Evolutionary conservation across 495 filamentous ascomycete genomes (phyloP), one percentile per base, ranked within the genome.

Genomic region (Aspergillus affinis): DNA sequence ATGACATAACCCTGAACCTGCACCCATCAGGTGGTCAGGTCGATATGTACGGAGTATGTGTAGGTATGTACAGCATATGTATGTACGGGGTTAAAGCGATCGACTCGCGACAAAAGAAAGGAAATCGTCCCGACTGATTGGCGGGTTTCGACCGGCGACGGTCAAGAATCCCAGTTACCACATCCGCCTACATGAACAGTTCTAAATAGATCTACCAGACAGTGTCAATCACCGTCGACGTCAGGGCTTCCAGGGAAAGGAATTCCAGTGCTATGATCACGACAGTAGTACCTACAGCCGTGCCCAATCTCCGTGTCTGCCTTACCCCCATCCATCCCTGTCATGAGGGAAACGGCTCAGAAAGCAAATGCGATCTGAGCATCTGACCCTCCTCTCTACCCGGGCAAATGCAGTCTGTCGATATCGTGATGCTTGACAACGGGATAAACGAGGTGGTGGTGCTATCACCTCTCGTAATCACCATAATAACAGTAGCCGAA

Each of bases 301-400:
- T 45, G 51, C 51, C 51, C 58, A 60, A 55, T 48, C 44, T 15
- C 36, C n/a, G 17, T 60, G 45, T 44, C 26, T 55, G 58, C 58
- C 58, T 60, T 60, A 60, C 51, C 23, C 26, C 27, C 20, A 55
- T 50, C 58, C 58, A 51, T 60, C 45, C 44, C 15, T n/a, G 18
- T 15, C 20, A 54, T 46, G 36, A 21, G 12, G 12, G 41, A 44
- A 45, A 5, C 30, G 30, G 30, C 10, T 54, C 52, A 26, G 19
- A 15, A 41, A 41, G 9, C 36, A 8, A 41, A 41, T 21, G 6
- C 23, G 20, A n/a, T 27, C 32, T 6, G 52, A 45, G 30, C 51
- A 54, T 44, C 29, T 15, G 29, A 54, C 23, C 48, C 48, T 15
- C 29, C 29, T 17, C 36, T 41, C 36, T 41, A 5, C 36, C 10